Evolutionary conservation across 225 moss, liverwort and hornwort species (phyloP).

Genomic region (Marchantia polymorpha): DNA sequence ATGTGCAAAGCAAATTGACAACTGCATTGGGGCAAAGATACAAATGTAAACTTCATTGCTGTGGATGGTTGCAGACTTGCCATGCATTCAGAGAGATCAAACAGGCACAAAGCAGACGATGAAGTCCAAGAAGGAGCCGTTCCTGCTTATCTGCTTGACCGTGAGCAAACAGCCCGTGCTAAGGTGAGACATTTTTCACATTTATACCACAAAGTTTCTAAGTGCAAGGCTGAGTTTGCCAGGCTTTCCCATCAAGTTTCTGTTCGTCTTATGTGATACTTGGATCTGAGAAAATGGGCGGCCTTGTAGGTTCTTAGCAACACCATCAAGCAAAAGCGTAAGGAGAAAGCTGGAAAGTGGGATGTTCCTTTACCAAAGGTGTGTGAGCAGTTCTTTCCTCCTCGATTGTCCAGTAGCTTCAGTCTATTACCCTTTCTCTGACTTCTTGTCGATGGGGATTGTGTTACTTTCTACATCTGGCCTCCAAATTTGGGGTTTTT

Average conservation of each 20-base stretch:
- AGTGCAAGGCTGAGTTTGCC: neutral
- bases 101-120: slow-evolving; percentile 94
- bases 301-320: slow-evolving; percentile 80
- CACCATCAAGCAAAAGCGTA: slow-evolving; percentile 95
- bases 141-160: slow-evolving; percentile 89
- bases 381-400: neutral
- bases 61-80: slow-evolving; percentile 56
- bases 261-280: neutral
- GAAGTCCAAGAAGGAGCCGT: slow-evolving; percentile 92
- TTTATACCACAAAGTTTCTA: neutral
- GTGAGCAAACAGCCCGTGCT: slow-evolving; percentile 93
- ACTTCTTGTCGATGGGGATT: neutral
- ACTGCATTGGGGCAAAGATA: too few species aligned
- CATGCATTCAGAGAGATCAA: slow-evolving; percentile 91
- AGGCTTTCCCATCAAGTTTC: neutral
- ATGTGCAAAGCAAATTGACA: too few species aligned
- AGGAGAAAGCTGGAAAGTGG: slow-evolving; percentile 99
- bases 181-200: slow-evolving; percentile 38
- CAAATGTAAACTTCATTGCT: neutral
- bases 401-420: neutral
- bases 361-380: slow-evolving; percentile 98
- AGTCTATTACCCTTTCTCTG: neutral
- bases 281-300: neutral
- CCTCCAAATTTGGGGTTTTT: too few species aligned
- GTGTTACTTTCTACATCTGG: neutral